A percentile compares a stretch with the other conserved stretches of the same genome.
Evolutionary conservation across 2,329 filamentous ascomycete species (phyloP).

Genomic region (Ophiostoma angusticollis): DNA sequence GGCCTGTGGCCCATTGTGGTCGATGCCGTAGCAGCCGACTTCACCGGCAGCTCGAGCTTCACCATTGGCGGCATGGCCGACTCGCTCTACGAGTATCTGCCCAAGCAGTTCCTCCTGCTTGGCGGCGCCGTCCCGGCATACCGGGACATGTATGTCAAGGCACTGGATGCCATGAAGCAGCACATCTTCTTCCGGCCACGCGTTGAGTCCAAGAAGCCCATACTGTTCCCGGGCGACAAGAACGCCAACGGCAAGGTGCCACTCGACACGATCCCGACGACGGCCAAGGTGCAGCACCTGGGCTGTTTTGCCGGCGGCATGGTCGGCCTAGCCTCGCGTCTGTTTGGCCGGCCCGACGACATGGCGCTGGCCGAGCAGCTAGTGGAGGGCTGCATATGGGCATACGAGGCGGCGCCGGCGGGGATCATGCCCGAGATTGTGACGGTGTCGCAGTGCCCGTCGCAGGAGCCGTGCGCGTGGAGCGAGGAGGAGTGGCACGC

Average conservation of each 20-base stretch:
- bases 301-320: constrained; percentile 32
- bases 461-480: constrained; percentile 25
- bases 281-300: constrained; percentile 27
- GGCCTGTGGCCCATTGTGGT: constrained; percentile 60
- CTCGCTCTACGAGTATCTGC: constrained; percentile 46
- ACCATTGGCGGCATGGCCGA: constrained; percentile 34
- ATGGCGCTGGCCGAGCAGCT: constrained; percentile 34
- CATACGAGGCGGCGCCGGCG: constrained; percentile 34
- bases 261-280: constrained; percentile 30
- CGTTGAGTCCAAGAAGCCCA: neutral
- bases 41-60: constrained; percentile 24
- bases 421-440: constrained; percentile 42
- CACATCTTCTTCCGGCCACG: constrained; percentile 14
- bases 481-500: constrained; percentile 20
- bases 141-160: constrained; percentile 47
- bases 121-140: constrained; percentile 54
- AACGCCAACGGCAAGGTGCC: constrained; percentile 38
- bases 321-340: constrained; percentile 27
- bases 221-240: constrained; percentile 13
- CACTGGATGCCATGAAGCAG: constrained; percentile 27
- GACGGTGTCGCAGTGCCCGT: constrained; percentile 20
- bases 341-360: constrained; percentile 17
- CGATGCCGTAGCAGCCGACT: constrained; percentile 44
- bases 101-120: constrained; percentile 39
- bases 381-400: constrained; percentile 41